Evolutionary conservation across 768 basidiomycete genomes (phyloP).

Genomic region (Mycena galopus): DNA sequence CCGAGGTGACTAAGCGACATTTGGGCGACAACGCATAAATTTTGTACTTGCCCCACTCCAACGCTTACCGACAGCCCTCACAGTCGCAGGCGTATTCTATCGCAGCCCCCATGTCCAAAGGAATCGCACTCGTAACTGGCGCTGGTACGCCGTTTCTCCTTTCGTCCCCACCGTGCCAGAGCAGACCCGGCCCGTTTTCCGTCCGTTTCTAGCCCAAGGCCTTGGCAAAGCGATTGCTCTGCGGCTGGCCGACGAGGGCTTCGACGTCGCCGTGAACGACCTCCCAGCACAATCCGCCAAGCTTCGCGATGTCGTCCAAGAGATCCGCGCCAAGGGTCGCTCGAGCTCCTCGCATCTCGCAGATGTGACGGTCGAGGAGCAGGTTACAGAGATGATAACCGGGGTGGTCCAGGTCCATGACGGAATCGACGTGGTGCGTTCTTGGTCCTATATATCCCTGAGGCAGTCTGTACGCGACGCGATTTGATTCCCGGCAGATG

Average conservation of each 20-base stretch:
- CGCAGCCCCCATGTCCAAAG: conserved; percentile 3
- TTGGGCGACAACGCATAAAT: too few relatives aligned
- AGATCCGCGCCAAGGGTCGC: conserved; percentile 14
- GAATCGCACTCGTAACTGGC: conserved; percentile 19
- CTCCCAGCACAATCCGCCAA: not conserved
- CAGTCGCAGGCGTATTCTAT: too few relatives aligned
- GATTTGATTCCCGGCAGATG: conserved; percentile 33
- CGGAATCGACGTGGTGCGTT: conserved; percentile 41
- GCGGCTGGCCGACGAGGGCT: conserved; percentile 19
- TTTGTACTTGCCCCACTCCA: too few relatives aligned
- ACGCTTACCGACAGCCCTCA: too few relatives aligned
- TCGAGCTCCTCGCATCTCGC: conserved; percentile 15
- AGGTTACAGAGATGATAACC: conserved; percentile 52
- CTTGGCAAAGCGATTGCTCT: conserved; percentile 22
- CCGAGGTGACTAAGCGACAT: too few relatives aligned
- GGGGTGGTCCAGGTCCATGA: conserved; percentile 44
- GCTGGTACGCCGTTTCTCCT: conserved; percentile 6
- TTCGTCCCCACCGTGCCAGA: too few relatives aligned
- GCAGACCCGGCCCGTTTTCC: not conserved
- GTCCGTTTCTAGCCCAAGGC: not conserved
- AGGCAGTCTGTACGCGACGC: not conserved
- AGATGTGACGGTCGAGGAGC: conserved; percentile 51
- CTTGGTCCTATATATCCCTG: too few relatives aligned
- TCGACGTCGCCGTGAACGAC: conserved; percentile 27
- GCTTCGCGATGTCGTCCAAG: not conserved